A percentile compares a stretch with the other conserved stretches of the same genome.
Evolutionary conservation across 2,329 filamentous ascomycete species (phyloP).

Genomic region (Neodidymelliopsis sp.): DNA sequence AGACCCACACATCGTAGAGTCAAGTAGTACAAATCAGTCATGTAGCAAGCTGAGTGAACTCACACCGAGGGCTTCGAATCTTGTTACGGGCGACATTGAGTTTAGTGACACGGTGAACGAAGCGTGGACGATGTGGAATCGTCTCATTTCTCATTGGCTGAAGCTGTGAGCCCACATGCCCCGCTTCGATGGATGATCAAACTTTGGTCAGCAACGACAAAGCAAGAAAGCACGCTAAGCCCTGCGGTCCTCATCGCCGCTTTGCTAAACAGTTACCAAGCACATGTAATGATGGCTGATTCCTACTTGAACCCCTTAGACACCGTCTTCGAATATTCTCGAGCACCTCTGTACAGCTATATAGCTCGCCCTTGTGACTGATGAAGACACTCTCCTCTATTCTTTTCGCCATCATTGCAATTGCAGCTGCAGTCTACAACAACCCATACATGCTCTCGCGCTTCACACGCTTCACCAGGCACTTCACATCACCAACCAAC

Average conservation of each 20-base stretch:
- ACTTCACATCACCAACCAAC: conserved; percentile 35
- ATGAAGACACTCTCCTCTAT: conserved; percentile 53
- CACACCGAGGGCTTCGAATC: too few species aligned
- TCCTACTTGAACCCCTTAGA: conserved; percentile 17
- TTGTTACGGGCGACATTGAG: too few species aligned
- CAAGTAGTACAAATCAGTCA: too few species aligned
- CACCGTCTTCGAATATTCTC: conserved; percentile 41
- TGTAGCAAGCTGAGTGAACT: too few species aligned
- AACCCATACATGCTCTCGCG: conserved; percentile 53
- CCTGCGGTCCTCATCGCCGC: conserved; percentile 15
- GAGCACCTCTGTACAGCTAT: conserved; percentile 36
- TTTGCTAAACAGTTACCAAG: conserved; percentile 43
- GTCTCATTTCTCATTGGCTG: conserved; percentile 5
- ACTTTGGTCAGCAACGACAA: conserved; percentile 34
- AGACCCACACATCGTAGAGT: too few species aligned
- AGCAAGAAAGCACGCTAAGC: conserved; percentile 20
- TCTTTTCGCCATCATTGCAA: conserved; percentile 53
- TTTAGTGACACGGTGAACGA: too few species aligned
- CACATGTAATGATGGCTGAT: conserved; percentile 28
- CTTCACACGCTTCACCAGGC: conserved; percentile 42
- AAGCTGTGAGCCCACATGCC: background rate
- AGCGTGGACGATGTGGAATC: too few species aligned
- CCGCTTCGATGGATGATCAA: conserved; percentile 1
- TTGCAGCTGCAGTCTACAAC: conserved; percentile 49
- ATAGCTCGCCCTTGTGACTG: conserved; percentile 39